Base-by-base conservation (phyloP, 805 yeast species). In the Schwanniomyces pseudopolymorphus region DNA sequence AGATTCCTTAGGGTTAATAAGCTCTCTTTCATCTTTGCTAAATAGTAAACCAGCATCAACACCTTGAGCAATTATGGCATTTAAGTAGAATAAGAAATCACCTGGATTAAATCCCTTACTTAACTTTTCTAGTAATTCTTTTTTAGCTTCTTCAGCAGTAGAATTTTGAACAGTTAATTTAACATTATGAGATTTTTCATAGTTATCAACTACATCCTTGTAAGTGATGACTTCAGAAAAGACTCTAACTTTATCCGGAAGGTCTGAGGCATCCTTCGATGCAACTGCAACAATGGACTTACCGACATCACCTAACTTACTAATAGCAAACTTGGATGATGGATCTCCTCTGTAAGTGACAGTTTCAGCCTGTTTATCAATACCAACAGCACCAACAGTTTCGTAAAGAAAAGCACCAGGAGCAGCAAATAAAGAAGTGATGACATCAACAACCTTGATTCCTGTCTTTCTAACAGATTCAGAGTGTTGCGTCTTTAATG, bases 231-330 rank as follows among this genome's bases (percentile, higher is more conserved):
- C 52, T 31, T 69, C 78, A 16, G 81, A 74, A 42, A 66, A 67
- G 27, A 79, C 57, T 55, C 74, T 69, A 16, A 80, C 47, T 16
- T 42, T 51, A 49, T 79, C 74, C 21, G 84, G 83, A 16, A 80
- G 53, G 3, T 58, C 40, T 0, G 67, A 37, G 5, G 70, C 67
- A 35, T 72, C 68, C 1, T 41, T 48, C 16, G 79, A 60, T 9
- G 71, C 75, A 39, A 78, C 49, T 10, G 73, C 56, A 16, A 77
- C 78, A 40, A 75, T 58, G 4, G 64, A 51, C 27, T 70, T 64
- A 17, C 80, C 83, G 47, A 80, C 56, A 59, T 82, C 82, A 11
- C 45, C 49, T 20, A 66, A 47, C 33, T 51, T 67, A 3, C 78
- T 55, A 35, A 74, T 60, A 24, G 75, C 64, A 42, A 77, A 48